phyloP scores from a whole-genome alignment of 1,284 basidiomycete genomes.

The Tylopilus orsonianus region DNA sequence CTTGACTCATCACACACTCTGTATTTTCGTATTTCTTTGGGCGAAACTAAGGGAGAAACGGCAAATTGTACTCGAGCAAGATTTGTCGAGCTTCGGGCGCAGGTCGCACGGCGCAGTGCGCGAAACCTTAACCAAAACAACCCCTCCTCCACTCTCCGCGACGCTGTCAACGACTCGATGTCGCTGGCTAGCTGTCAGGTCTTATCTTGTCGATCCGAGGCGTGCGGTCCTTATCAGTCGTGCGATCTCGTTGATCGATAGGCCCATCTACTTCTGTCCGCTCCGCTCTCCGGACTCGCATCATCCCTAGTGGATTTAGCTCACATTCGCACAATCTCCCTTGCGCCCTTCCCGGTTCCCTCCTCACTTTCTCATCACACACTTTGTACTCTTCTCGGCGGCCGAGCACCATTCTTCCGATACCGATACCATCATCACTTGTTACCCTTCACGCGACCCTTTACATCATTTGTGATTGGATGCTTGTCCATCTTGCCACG shows the following conservation, averaged over 20 bases:
- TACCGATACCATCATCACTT: constrained; percentile 24
- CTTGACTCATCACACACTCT: constrained; percentile 34
- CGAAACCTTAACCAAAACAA: constrained; percentile 16
- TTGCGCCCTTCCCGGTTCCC: constrained; percentile 20
- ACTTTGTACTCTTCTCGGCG: constrained; percentile 26
- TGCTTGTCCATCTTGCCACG: constrained; percentile 32
- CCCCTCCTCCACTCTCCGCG: constrained; percentile 13
- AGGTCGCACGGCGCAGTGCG: constrained; percentile 38
- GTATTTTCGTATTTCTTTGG: constrained; percentile 38
- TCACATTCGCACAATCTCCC: constrained; percentile 29
- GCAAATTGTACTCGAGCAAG: constrained; percentile 18
- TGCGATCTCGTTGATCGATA: constrained; percentile 44
- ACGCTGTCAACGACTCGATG: constrained; percentile 44
- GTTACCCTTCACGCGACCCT: constrained; percentile 19
- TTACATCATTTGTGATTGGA: constrained; percentile 12
- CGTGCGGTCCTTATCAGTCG: constrained; percentile 26
- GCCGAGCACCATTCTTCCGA: constrained; percentile 24
- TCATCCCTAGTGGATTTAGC: constrained; percentile 23
- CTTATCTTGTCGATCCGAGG: constrained; percentile 28
- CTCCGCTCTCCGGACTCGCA: constrained; percentile 17
- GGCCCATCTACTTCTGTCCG: constrained; percentile 19
- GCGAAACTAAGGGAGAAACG: constrained; percentile 31
- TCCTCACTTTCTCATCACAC: constrained; percentile 22
- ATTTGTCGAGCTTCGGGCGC: constrained; percentile 32
- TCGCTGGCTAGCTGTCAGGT: constrained; percentile 39